A percentile compares a stretch with the other conserved stretches of the same genome.
Evolutionary conservation across 331 rosid species (phyloP).

Genomic region (Phaseolus coccineus): DNA sequence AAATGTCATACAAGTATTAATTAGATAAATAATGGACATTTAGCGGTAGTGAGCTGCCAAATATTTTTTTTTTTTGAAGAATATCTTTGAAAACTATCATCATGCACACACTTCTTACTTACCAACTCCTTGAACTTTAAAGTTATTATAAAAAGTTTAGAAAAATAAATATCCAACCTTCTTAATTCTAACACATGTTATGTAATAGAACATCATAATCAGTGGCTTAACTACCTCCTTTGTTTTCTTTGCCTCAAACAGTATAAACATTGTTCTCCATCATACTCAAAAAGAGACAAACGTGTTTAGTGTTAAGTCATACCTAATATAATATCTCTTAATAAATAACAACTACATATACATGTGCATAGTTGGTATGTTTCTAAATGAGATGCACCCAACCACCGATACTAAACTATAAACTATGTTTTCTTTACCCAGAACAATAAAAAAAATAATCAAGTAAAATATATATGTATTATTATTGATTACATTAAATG

Average conservation of each 20-base stretch:
- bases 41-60: no score
- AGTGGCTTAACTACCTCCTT: constrained; percentile 40
- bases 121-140: neutral
- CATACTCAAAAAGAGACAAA: constrained; percentile 1
- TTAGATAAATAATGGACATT: no score
- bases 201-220: constrained; percentile 26
- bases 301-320: constrained; percentile 22
- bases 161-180: neutral
- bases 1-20: no score
- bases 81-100: no score
- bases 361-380: constrained; percentile 20
- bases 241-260: constrained; percentile 7
- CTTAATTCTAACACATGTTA: neutral
- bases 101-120: no score
- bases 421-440: neutral
- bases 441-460: no score
- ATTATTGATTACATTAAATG: no score
- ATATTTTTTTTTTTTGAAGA: no score
- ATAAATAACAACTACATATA: neutral
- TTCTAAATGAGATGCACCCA: constrained; percentile 31
- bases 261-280: constrained; percentile 9
- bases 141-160: neutral
- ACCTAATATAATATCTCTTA: constrained; percentile 9
- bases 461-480: no score
- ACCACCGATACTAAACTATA: constrained; percentile 31